Percentiles rank a stretch among this genome's conserved stretches.
Conservation (phyloP, 2,329 filamentous ascomycete genomes). For the Ophiostoma quercus region DNA sequence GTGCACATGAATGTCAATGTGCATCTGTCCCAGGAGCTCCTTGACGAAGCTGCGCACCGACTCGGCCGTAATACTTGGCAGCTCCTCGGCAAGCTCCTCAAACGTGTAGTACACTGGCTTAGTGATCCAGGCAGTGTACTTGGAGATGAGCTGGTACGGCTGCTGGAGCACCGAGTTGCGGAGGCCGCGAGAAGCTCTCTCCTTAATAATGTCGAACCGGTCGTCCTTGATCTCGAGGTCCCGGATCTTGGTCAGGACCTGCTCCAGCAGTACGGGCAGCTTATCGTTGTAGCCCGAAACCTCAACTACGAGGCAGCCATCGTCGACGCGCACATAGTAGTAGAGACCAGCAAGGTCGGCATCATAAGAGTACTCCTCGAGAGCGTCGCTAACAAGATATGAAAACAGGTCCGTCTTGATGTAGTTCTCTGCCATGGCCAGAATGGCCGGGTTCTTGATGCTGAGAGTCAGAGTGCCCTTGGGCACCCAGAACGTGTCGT, state of each 20-base stretch:
- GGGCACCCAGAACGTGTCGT: conserved; percentile 96
- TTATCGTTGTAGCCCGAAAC: conserved; percentile 96
- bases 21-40: conserved; percentile 73
- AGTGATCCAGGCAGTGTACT: conserved; percentile 75
- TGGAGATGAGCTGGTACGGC: conserved; percentile 81
- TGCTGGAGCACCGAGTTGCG: conserved; percentile 85
- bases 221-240: conserved; percentile 81
- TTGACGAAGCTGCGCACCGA: conserved; percentile 73
- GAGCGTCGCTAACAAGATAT: conserved; percentile 78
- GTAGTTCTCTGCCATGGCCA: conserved; percentile 69
- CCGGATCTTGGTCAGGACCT: conserved; percentile 77
- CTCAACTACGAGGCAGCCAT: conserved; percentile 68
- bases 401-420: conserved; percentile 77
- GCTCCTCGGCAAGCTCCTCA: conserved; percentile 71
- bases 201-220: conserved; percentile 86
- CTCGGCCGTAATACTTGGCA: conserved; percentile 67
- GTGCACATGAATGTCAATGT: conserved; percentile 82
- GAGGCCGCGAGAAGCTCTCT: conserved; percentile 68
- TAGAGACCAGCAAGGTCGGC: conserved; percentile 86
- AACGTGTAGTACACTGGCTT: conserved; percentile 72
- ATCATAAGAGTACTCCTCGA: conserved; percentile 93
- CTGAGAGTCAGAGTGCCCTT: conserved; percentile 83
- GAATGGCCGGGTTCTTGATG: conserved; percentile 72
- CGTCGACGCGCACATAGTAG: conserved; percentile 70
- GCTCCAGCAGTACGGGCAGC: conserved; percentile 81